Evolutionary conservation across 78 protist species (phyloP).

Genomic region (Protostelium mycophagum): DNA sequence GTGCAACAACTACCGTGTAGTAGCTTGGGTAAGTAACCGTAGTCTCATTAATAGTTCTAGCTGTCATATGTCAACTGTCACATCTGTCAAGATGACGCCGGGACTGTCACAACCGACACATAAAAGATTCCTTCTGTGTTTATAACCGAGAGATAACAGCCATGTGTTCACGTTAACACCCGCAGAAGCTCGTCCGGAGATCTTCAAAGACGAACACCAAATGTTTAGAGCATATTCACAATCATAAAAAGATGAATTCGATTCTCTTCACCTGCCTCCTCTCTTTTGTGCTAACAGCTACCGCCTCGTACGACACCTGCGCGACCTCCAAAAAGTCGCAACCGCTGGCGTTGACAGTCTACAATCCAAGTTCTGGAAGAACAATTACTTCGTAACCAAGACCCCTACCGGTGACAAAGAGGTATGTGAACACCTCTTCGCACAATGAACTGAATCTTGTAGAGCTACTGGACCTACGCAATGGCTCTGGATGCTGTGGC

Average conservation of each 20-base stretch:
- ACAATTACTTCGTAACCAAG: neutral
- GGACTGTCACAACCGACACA: too few relatives aligned
- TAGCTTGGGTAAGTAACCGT: too few relatives aligned
- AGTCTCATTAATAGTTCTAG: too few relatives aligned
- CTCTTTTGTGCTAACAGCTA: neutral
- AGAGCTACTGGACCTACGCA: neutral
- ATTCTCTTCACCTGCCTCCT: neutral
- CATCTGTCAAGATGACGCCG: too few relatives aligned
- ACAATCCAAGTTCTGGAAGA: neutral
- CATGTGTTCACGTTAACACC: too few relatives aligned
- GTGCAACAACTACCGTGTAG: too few relatives aligned
- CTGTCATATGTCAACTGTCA: too few relatives aligned
- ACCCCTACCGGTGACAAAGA: neutral
- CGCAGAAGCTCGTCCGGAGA: neutral
- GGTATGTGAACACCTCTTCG: neutral
- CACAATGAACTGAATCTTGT: neutral
- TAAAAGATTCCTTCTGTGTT: too few relatives aligned
- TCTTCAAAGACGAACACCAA: neutral
- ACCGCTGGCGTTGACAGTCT: neutral
- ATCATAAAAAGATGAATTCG: neutral
- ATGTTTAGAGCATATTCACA: neutral
- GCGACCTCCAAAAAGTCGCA: neutral
- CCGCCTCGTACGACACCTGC: too few relatives aligned
- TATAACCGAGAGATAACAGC: too few relatives aligned
- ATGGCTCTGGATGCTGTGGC: neutral